Base-by-base conservation (phyloP, 2,329 filamentous ascomycete genomes). In the Fusarium nelsonii region DNA sequence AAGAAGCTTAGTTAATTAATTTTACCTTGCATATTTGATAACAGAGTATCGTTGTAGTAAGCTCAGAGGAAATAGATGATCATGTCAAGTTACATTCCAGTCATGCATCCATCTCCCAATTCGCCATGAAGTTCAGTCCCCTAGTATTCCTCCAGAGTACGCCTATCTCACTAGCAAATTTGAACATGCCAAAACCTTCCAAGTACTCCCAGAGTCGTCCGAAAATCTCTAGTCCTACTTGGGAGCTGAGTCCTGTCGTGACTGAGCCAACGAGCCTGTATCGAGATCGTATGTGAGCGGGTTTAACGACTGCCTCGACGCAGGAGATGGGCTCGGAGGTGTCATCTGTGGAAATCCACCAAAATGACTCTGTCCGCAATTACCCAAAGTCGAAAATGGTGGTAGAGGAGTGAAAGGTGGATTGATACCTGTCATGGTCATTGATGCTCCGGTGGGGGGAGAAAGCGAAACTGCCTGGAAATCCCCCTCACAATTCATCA, bases 241-340 rank as follows among this genome's bases (percentile, higher is more conserved):
- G 20, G 57, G 34, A 30, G 37, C 33, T 3, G 30, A 8, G 2
- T 30, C 44, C 26, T 41, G 28, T 14, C 43, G 26, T 4, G 26
- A 30, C 14, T 28, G 16, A 14, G 26, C 10, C 3, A 26, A 8
- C 8, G 50, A 56, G 4, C 49, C 43, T 0, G 43, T 41, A 16
- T 40, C 34, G 4, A 30, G 33, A 16, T 55, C 50, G 34, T 51
- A 36, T 2, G 50, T 28, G 11, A 20, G 43, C 9, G 62, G 51
- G 12, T 61, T 49, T 8, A 33, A 30, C 7, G 57, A 28, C 4
- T 20, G 46, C 33, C 70, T 64, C 1, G 70, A 70, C 7, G 68
- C 68, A 1, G 70, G 70, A 26, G 70, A 73, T n/a, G 70, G 70
- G 4, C 56, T 73, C 4, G 70, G 68, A 6, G 70, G 70, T 3